Percentiles rank a stretch among this genome's conserved stretches.
These are phyloP conservation scores for Hypericum perforatum DNA, from an alignment of 345 rosid genomes.

Conservation along the genomic window DNA sequence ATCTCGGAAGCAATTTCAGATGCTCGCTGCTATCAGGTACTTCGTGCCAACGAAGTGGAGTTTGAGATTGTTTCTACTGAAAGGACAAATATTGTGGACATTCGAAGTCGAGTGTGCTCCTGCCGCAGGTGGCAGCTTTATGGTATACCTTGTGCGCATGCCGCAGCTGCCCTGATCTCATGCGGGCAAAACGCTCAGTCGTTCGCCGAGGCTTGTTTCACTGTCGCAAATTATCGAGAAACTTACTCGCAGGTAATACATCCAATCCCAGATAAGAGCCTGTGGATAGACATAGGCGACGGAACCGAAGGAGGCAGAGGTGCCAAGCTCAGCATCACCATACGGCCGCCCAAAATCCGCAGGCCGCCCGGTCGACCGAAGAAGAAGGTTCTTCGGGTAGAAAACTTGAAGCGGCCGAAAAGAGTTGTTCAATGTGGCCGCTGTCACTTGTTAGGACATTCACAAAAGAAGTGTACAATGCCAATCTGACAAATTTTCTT, in stretches of 20 bases:
- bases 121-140: slow-evolving; percentile 50
- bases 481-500: no score
- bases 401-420: slow-evolving; percentile 36
- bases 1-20: slow-evolving; percentile 29
- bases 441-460: slow-evolving; percentile 48
- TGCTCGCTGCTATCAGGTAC: slow-evolving; percentile 34
- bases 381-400: slow-evolving; percentile 41
- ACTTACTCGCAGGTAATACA: slow-evolving; percentile 32
- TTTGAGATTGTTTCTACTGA: slow-evolving; percentile 43
- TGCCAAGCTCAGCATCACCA: slow-evolving; percentile 15
- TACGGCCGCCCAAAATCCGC: slow-evolving; percentile 41
- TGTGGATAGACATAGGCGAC: slow-evolving; percentile 29
- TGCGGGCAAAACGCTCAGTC: slow-evolving; percentile 33
- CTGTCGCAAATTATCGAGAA: slow-evolving; percentile 35
- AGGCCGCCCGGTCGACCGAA: slow-evolving; percentile 52
- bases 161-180: slow-evolving; percentile 40
- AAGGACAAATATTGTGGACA: slow-evolving; percentile 43
- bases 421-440: slow-evolving; percentile 46
- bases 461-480: no score
- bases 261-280: slow-evolving; percentile 28
- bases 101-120: slow-evolving; percentile 34
- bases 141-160: slow-evolving; percentile 57
- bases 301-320: slow-evolving; percentile 9
- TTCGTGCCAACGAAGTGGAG: slow-evolving; percentile 52
- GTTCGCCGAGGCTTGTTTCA: slow-evolving; percentile 38